phyloP scores from a whole-genome alignment of 129 eudicot genomes.

The Flaveria brownii region DNA sequence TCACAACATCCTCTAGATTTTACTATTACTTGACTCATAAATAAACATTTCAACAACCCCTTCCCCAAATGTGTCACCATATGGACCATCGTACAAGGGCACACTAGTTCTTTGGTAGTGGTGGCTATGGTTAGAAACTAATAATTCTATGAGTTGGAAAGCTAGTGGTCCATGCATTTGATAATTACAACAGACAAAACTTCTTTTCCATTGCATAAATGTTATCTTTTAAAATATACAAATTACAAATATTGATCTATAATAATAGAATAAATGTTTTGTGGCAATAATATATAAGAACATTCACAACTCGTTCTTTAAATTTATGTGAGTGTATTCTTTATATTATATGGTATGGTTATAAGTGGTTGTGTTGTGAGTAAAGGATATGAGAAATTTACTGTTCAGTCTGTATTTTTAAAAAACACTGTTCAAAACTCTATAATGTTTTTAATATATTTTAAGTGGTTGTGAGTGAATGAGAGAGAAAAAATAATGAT shows the following conservation, averaged over 20 bases:
- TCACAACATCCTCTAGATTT: background rate
- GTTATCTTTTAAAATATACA: background rate
- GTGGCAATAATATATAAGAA: background rate
- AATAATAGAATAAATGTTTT: background rate
- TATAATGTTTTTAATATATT: no score
- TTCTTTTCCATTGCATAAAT: background rate
- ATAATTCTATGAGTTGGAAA: background rate
- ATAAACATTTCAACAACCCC: conserved; percentile 4
- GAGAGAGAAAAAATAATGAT: no score
- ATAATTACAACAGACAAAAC: background rate
- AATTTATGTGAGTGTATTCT: no score
- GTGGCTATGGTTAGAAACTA: background rate
- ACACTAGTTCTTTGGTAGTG: background rate
- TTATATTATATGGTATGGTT: no score
- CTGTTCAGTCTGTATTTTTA: no score
- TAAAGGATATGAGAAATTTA: no score
- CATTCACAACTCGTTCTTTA: no score
- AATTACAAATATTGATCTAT: background rate
- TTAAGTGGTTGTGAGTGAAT: no score
- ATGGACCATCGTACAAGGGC: background rate
- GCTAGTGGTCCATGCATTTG: conserved; percentile 3
- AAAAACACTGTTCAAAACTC: no score
- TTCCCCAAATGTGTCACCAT: background rate
- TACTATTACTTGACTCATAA: background rate
- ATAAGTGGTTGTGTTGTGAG: no score